These are phyloP conservation scores for Termitomyces sp. DNA, from an alignment of 768 basidiomycete genomes.

Conservation along the genomic window DNA sequence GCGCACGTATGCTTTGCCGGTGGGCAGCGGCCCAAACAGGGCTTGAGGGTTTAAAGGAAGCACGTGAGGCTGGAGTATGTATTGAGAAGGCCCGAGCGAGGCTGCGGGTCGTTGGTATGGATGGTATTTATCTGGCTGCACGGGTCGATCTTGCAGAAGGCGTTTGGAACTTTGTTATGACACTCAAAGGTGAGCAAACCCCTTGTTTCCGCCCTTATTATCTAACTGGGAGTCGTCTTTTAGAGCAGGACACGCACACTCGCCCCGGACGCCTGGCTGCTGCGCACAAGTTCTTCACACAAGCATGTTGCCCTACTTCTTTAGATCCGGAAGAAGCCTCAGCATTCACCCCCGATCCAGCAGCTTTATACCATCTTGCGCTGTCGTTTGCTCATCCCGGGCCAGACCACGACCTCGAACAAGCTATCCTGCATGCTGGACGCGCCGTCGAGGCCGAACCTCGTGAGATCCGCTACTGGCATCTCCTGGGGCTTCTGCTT, in stretches of 20 bases:
- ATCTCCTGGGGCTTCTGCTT: slow-evolving; percentile 82
- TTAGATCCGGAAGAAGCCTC: slow-evolving; percentile 17
- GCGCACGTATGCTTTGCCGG: slow-evolving; percentile 73
- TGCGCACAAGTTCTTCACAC: slow-evolving; percentile 48
- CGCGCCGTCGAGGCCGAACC: slow-evolving; percentile 70
- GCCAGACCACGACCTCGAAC: slow-evolving; percentile 58
- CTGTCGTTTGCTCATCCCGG: slow-evolving; percentile 66
- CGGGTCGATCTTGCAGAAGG: slow-evolving; percentile 69
- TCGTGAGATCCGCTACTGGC: slow-evolving; percentile 75
- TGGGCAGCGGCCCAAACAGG: slow-evolving; percentile 29
- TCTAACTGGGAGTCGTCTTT: not conserved
- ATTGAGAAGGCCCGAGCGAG: slow-evolving; percentile 60
- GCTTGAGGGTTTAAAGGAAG: slow-evolving; percentile 53
- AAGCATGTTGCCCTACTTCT: slow-evolving; percentile 26
- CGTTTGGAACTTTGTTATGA: slow-evolving; percentile 67
- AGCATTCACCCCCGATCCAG: slow-evolving; percentile 45
- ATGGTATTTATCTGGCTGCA: slow-evolving; percentile 45
- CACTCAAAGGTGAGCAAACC: slow-evolving; percentile 52
- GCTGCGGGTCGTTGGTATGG: slow-evolving; percentile 40
- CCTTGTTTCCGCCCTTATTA: not conserved
- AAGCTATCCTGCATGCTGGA: slow-evolving; percentile 65
- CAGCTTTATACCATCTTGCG: slow-evolving; percentile 77
- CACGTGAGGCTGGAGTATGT: slow-evolving; percentile 56
- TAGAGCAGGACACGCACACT: slow-evolving; percentile 64
- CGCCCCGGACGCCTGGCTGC: slow-evolving; percentile 57